These are phyloP conservation scores for Phytopythium sindhum DNA, from an alignment of 352 stramenopile genomes.

Conservation along the genomic window DNA sequence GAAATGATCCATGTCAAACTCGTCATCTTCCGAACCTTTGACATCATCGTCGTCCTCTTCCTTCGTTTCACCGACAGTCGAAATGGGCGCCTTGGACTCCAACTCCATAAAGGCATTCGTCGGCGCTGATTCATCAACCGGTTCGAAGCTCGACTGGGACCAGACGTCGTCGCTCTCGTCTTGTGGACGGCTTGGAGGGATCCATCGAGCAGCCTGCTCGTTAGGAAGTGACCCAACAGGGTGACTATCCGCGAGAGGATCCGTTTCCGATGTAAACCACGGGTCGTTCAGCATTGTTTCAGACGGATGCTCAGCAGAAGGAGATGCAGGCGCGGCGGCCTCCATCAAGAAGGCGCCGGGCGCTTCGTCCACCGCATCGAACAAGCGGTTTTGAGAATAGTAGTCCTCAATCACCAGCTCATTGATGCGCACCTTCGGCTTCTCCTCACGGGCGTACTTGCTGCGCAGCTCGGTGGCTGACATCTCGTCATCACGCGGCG, in stretches of 20 bases:
- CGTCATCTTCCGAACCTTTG: slow-evolving; percentile 26
- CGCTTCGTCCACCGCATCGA: slow-evolving; percentile 14
- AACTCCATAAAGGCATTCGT: neutral
- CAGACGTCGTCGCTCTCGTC: neutral
- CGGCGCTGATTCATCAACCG: slow-evolving; percentile 36
- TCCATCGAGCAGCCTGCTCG: slow-evolving; percentile 65
- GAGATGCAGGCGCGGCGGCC: slow-evolving; percentile 10
- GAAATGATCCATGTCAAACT: slow-evolving; percentile 45
- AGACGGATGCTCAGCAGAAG: neutral
- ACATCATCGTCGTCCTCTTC: slow-evolving; percentile 13
- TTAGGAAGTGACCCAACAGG: slow-evolving; percentile 27
- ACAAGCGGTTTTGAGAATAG: slow-evolving; percentile 40
- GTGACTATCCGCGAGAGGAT: slow-evolving; percentile 2
- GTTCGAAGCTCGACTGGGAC: slow-evolving; percentile 23
- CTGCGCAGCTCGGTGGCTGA: slow-evolving; percentile 48
- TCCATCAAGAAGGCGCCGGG: slow-evolving; percentile 64
- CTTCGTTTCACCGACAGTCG: neutral
- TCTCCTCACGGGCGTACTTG: slow-evolving; percentile 44
- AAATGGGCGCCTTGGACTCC: neutral
- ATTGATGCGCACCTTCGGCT: slow-evolving; percentile 67
- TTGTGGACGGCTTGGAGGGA: slow-evolving; percentile 22
- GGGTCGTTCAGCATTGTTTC: slow-evolving; percentile 28
- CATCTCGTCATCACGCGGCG: slow-evolving; percentile 48
- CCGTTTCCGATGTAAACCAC: slow-evolving; percentile 53
- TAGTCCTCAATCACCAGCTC: slow-evolving; percentile 88